Base-by-base conservation (phyloP, 768 basidiomycete genomes). In the Chlorophyllum brunneum region DNA sequence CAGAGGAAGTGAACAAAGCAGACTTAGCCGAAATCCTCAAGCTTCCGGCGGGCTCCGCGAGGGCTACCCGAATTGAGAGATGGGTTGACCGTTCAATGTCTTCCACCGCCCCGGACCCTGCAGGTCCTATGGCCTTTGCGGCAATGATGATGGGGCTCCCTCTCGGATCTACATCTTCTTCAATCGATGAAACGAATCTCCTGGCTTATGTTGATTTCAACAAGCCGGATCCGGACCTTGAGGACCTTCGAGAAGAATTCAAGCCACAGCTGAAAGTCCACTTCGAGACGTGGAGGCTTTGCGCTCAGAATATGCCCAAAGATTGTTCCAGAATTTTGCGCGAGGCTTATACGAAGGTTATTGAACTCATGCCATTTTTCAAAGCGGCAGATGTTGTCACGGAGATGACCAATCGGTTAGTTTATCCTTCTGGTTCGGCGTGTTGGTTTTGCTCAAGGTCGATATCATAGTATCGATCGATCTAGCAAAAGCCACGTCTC, bases 211-310 rank as follows among this genome's bases (percentile, higher is more conserved):
- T 81, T 11, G 82, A 83, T 45, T 43, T 80, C 22, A 78, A 80
- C 27, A 69, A 71, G 9, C 62, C 67, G 9, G 82, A 85, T 43
- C 70, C 79, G 0, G 83, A 85, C 54, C 57, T 79, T 37, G 82
- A 82, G 22, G 83, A 85, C 37, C 46, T 86, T 41, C 67, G 76
- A 42, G 82, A 84, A 33, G 81, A 85, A 62, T 82, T 80, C 36
- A 68, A 78, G 50, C 85, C 85, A 0, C 72, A 72, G 54, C 61
- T 85, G 56, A 79, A 79, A 61, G 70, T 69, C 23, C 73, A 82
- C 3, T 79, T 86, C 33, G 75, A 79, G 23, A 78, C 78, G 9
- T 88, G 85, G 85, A 60, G 68, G 11, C 68, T 72, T 9, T 63
- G 74, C 0, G 74, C 70, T 6, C 39, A 54, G 24, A 47, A 58